Base-by-base conservation (phyloP, 805 yeast species). In the Starmerella cellae region DNA sequence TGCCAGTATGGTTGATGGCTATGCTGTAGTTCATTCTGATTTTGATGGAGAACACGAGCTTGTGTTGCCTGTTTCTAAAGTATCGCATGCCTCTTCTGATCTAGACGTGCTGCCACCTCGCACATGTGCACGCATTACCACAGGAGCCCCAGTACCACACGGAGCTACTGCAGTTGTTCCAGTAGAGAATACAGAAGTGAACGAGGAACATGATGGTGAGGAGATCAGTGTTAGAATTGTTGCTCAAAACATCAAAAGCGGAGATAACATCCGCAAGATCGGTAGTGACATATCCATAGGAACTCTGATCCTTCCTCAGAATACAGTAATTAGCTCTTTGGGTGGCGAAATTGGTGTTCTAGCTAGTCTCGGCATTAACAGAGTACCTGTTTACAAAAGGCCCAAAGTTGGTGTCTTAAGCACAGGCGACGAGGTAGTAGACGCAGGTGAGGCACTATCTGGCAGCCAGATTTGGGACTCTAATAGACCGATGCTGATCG, bases 1-100 rank as follows among this genome's bases (percentile, higher is more conserved):
- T n/a, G 75, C 77, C 2, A 67, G 74, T 44, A 69, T 72, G 22
- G 76, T 72, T 3, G 77, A 72, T 49, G 77, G 77, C 0, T 72
- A 72, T 47, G 76, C 77, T 1, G 72, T 71, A 1, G 44, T 58
- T 4, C 62, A 63, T 44, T 40, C 61, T 0, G 74, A 68, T 48
- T 69, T 74, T 9, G 68, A 73, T 0, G 18, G 20, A 6, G 23
- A 16, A 1, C 16, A 24, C 9, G 31, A 26, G 31, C n/a, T 6
- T 9, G 51, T 54, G 0, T 66, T 65, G 41, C 65, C 66, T 0
- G 50, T 54, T 5, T 43, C 52, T 8, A 38, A 47, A 5, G 47
- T 49, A 4, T 35, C 49, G 13, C 37, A 38, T 1, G 55, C 57
- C 0, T 43, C 57, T 3, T 39, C 48, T 3, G 52, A 48, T 2